Base-by-base conservation (phyloP, 2,329 filamentous ascomycete genomes). In the Waltergamsia citrina region DNA sequence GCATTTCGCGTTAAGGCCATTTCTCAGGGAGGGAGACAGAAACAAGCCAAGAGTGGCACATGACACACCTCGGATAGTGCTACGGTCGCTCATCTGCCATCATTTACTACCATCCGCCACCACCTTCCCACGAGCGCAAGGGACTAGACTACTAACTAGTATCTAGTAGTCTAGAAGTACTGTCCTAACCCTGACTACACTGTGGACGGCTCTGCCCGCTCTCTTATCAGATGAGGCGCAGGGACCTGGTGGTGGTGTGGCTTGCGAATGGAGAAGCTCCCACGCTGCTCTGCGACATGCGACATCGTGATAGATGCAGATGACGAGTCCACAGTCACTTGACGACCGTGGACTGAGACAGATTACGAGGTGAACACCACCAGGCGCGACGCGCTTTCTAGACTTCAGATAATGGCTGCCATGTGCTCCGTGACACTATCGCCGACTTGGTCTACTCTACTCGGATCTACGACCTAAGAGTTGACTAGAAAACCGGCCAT, bases 281-380 rank as follows among this genome's bases (percentile, higher is more conserved):
- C 6, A 27, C 6, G 16, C 29, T 32, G 17, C 15, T n/a, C 11
- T 20, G 15, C 14, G n/a, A 26, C 22, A 35, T 35, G 26, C 33
- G 33, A 35, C 33, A 35, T 35, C 33, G 33, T 35, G 33, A 35
- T 29, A 26, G 33, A n/a, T 17, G n/a, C 33, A 35, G 33, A 29
- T 35, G 33, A 35, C 17, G 23, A 35, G 18, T 17, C 19, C 23
- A 11, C 25, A 29, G 33, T 35, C 33, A 35, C 33, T 35, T 35
- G 33, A 35, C 17, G 10, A n/a, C 19, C 22, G 10, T 15, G 20
- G 19, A n/a, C 31, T 33, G 31, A 33, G 31, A 33, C 31, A 33
- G 9, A 22, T 17, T 30, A 7, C 6, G 25, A n/a, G n/a, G n/a
- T n/a, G n/a, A n/a, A n/a, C n/a, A n/a, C n/a, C n/a, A n/a, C n/a